Evolutionary conservation across 345 rosid genomes (phyloP).

Genomic region (Cardiospermum halicacabum): DNA sequence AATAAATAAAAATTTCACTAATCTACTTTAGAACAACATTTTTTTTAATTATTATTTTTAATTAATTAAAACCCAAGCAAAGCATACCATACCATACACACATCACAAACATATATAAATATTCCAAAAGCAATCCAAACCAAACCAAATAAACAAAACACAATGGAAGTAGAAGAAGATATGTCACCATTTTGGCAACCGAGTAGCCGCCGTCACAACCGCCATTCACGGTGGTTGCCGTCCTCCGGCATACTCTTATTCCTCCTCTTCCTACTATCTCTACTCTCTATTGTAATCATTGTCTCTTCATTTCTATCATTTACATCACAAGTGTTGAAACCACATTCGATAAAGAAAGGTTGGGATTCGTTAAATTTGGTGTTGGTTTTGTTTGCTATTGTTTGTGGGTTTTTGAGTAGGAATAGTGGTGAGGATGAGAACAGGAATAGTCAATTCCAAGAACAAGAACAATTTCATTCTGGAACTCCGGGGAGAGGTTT

Average conservation of each 20-base stretch:
- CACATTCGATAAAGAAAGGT: constrained; percentile 56
- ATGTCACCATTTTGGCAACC: constrained; percentile 64
- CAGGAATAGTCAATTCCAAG: constrained; percentile 18
- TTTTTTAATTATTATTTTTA: not conserved
- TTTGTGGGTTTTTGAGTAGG: constrained; percentile 66
- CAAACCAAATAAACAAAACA: not conserved
- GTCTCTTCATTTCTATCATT: constrained; percentile 47
- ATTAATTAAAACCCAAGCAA: not conserved
- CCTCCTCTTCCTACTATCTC: constrained; percentile 7
- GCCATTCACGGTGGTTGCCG: constrained; percentile 20
- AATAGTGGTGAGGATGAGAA: constrained; percentile 21
- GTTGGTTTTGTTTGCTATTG: constrained; percentile 69
- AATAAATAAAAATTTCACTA: not conserved
- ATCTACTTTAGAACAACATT: not conserved
- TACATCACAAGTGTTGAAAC: constrained; percentile 53
- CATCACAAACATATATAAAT: not conserved
- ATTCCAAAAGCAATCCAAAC: not conserved
- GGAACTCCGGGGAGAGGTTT: too few species aligned
- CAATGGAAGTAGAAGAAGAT: constrained; percentile 58
- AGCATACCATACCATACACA: not conserved
- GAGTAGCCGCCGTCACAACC: constrained; percentile 28
- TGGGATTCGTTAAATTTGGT: constrained; percentile 77
- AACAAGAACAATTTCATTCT: too few species aligned
- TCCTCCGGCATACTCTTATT: constrained; percentile 41
- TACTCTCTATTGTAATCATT: constrained; percentile 16